Evolutionary conservation across 2,329 filamentous ascomycete genomes (phyloP), one percentile per base, ranked within the genome.

Genomic region (Sphaerostilbella broomeana): DNA sequence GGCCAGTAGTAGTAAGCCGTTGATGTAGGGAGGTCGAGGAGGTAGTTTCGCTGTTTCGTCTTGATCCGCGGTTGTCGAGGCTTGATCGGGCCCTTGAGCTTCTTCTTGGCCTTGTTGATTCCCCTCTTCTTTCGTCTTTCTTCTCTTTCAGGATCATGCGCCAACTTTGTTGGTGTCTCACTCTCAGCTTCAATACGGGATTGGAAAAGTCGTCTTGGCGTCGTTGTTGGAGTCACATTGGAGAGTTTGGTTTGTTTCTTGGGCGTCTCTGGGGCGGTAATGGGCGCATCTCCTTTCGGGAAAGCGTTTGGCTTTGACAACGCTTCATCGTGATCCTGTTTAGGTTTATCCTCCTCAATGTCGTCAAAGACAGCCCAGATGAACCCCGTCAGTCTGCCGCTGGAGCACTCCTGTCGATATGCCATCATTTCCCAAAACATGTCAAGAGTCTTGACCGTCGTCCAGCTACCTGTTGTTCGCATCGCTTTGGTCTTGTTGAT

Each of bases 391-490:
- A 95, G 72, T 13, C 89, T 75, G 0, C 92, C 94, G 22, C 88
- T 86, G 1, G 89, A 95, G 56, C 92, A 98, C 57, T 98, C 92
- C 58, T 97, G 92, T 41, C 92, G 74, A 56, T 86, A 97, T 0
- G 89, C 83, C 90, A 98, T 97, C 74, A 94, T 84, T 46, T 98
- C 92, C 92, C 92, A 98, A 55, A 98, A 98, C 50, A 89, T 81
- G n/a, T 89, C 85, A 27, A 98, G 66, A 0, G 79, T 84, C 56
- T 75, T 81, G 17, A 95, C 80, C 44, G 84, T 88, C 57, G 80
- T 84, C 92, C 92, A 98, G 41, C 77, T 72, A 0, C 84, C 84
- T 3, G 67, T 64, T 18, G 68, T 71, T 48, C 76, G 74, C 48
- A 73, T 64, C 38, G 65, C 65, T 5, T 64, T 64, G 2, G 74